Conservation (phyloP, 352 stramenopile genomes). For the Globisporangium iwayamae region DNA sequence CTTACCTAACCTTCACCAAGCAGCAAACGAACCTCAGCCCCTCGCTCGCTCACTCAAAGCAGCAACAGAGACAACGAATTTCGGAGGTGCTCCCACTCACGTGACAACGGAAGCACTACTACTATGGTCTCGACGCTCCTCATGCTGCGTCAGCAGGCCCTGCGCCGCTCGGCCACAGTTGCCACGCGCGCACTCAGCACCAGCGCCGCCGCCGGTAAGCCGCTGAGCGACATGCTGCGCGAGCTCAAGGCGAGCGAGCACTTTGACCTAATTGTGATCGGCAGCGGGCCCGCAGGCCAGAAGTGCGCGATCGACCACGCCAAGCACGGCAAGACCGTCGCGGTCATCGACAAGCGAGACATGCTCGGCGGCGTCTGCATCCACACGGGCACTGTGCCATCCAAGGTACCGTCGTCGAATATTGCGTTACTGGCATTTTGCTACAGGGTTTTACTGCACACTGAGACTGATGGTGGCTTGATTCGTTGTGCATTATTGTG, state of each 20-base stretch:
- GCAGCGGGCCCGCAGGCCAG: constrained; percentile 82
- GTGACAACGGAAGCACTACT: not conserved
- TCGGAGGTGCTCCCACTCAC: not conserved
- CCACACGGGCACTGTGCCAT: constrained; percentile 87
- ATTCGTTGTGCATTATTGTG: not conserved
- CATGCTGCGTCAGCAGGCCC: constrained; percentile 9
- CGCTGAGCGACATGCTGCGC: constrained; percentile 64
- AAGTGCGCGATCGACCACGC: constrained; percentile 89
- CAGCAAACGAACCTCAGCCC: not conserved
- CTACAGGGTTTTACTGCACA: too few relatives aligned
- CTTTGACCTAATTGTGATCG: constrained; percentile 89
- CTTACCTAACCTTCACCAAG: not conserved
- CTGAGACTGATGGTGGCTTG: not conserved
- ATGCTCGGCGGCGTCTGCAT: constrained; percentile 88
- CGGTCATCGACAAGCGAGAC: constrained; percentile 87
- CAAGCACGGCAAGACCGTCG: constrained; percentile 80
- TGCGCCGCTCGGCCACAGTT: not conserved
- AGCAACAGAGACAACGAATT: not conserved
- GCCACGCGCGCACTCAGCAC: constrained; percentile 7
- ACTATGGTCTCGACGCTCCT: constrained; percentile 9
- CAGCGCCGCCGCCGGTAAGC: not conserved
- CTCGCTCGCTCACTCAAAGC: not conserved
- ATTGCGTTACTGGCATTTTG: not conserved
- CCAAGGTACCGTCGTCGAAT: constrained; percentile 40
- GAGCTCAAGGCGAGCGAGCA: constrained; percentile 84